A percentile compares a stretch with the other conserved stretches of the same genome.
Conservation (phyloP, 352 stramenopile species). For the Phytopythium mirpurense region DNA sequence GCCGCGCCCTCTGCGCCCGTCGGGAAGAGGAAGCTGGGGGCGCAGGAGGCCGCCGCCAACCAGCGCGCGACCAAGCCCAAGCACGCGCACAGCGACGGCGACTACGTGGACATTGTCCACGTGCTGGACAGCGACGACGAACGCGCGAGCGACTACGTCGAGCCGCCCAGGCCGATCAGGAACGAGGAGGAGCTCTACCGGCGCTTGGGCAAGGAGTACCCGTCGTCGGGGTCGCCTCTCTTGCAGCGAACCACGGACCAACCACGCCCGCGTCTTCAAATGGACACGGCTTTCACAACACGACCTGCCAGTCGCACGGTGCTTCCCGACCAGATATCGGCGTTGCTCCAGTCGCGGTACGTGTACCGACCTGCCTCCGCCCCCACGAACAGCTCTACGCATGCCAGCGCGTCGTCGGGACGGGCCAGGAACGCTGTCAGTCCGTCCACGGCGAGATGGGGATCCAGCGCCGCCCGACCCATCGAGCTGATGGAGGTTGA, state of each 20-base stretch:
- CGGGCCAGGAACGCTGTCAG: not conserved
- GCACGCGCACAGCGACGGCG: not conserved
- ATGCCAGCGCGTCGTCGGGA: not conserved
- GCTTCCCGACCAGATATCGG: not conserved
- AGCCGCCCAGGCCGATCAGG: not conserved
- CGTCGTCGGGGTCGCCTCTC: not conserved
- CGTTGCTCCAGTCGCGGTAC: not conserved
- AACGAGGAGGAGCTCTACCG: constrained; percentile 4
- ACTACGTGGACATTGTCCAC: constrained; percentile 2
- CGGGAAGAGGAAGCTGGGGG: constrained; percentile 1
- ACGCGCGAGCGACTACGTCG: not conserved
- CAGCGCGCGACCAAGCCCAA: not conserved
- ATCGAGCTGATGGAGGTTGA: not conserved
- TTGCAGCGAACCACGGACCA: not conserved
- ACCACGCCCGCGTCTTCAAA: not conserved
- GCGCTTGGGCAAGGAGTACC: constrained; percentile 2
- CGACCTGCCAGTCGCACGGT: not conserved
- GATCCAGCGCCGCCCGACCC: not conserved
- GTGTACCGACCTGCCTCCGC: not conserved
- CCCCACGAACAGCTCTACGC: not conserved
- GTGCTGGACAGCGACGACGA: constrained; percentile 6
- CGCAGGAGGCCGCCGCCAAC: not conserved
- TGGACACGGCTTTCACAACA: not conserved
- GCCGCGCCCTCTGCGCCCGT: not conserved
- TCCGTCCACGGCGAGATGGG: not conserved